Base-by-base conservation (phyloP, 164 flowering plant genomes). In the Dillenia suffruticosa region DNA sequence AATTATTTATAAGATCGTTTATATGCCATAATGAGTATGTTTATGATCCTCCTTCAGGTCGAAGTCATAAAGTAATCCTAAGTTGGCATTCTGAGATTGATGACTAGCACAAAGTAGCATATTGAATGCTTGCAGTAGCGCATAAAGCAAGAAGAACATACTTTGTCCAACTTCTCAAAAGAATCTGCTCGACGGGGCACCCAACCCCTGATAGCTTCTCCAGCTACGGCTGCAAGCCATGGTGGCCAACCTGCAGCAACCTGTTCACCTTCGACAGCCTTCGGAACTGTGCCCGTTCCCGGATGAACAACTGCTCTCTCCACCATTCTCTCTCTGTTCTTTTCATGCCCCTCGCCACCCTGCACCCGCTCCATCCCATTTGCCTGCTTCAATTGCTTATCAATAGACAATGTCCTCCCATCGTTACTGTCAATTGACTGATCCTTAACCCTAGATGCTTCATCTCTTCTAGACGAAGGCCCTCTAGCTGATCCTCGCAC, bases 181-280 rank as follows among this genome's bases (percentile, higher is more conserved):
- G 99, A 92, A 73, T 95, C 99, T 1, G 96, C 97, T 40, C 87
- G 88, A 14, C 97, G 82, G 6, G 97, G 97, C n/a, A 87, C 67
- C 99, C 97, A 95, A 52, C 99, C 99, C 59, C 67, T 73, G 58
- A 95, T 88, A 46, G 99, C 99, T 62, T 95, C 99, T 40, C 97
- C 97, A 44, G 99, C 99, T 43, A 89, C 97, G 1, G 86, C 84
- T 22, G 92, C 88, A 15, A 95, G 80, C 99, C 99, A 95, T n/a
- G 94, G 49, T 32, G 99, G 99, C 99, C 99, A 95, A 26, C 97
- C 99, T 9, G 97, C 99, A 0, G 99, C 94, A 8, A 92, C 87
- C 70, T 89, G 94, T 68, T 91, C 97, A 44, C 96, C 96, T 70
- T 89, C 96, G 1, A 43, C 26, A 8, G 82, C 90, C 67, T 78